Percentiles rank a stretch among this genome's conserved stretches.
These are phyloP conservation scores for Fragaria ananassa DNA, from an alignment of 306 rosid genomes.

Conservation along the genomic window DNA sequence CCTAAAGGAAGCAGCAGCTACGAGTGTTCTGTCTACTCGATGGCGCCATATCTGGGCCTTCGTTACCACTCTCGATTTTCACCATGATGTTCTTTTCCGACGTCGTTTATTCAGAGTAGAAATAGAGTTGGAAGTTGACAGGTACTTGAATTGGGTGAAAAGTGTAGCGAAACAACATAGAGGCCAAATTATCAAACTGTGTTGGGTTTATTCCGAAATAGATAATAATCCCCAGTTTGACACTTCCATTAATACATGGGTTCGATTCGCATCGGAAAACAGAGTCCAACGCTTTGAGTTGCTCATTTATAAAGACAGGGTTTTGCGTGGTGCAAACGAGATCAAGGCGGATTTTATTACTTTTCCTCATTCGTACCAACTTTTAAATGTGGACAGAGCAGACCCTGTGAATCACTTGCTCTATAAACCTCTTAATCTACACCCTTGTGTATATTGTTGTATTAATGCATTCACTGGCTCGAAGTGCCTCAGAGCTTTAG, in stretches of 20 bases:
- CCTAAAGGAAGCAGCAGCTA: not conserved
- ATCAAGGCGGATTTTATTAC: not conserved
- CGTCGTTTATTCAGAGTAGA: not conserved
- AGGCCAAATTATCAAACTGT: not conserved
- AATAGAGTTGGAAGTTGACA: not conserved
- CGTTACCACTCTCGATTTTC: not conserved
- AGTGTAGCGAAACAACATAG: not conserved
- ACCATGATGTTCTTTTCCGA: not conserved
- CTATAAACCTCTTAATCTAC: not conserved
- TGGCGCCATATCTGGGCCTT: not conserved
- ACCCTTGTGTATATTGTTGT: not conserved
- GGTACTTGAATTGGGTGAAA: not conserved
- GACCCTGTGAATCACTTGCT: not conserved
- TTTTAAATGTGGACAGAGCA: not conserved
- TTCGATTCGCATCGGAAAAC: not conserved
- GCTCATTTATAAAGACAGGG: too few species aligned
- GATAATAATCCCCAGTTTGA: not conserved
- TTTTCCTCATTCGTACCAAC: not conserved
- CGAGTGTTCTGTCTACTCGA: not conserved
- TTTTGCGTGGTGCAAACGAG: not conserved
- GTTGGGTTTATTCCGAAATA: not conserved
- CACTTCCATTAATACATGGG: not conserved
- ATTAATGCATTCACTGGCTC: not conserved
- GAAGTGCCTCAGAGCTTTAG: not conserved
- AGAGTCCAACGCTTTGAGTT: not conserved